phyloP scores from a whole-genome alignment of 2,329 filamentous ascomycete genomes.

The Exophiala viscosa region DNA sequence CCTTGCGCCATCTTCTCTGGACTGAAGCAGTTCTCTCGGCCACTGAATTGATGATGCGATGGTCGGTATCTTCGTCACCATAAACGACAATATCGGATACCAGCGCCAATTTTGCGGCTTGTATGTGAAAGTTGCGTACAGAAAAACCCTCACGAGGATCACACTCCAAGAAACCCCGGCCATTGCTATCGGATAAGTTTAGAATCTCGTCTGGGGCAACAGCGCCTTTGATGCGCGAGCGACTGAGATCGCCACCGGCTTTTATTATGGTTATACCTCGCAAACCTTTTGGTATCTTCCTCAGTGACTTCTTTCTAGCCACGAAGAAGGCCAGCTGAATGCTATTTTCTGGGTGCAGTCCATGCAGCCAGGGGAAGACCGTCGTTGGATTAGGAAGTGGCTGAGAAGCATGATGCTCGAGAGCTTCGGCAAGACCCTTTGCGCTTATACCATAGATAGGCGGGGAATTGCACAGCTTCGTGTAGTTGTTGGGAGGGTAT shows the following conservation, averaged over 20 bases:
- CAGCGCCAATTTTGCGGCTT: slow-evolving; percentile 79
- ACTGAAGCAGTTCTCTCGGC: slow-evolving; percentile 66
- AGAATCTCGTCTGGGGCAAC: slow-evolving; percentile 78
- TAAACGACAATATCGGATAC: slow-evolving; percentile 93
- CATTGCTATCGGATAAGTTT: slow-evolving; percentile 45
- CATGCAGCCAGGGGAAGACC: slow-evolving; percentile 96
- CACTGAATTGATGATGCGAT: slow-evolving; percentile 62
- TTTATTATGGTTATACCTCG: slow-evolving; percentile 84
- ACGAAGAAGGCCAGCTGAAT: slow-evolving; percentile 88
- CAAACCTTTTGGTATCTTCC: slow-evolving; percentile 70
- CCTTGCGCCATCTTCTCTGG: slow-evolving; percentile 69
- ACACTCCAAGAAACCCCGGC: slow-evolving; percentile 68
- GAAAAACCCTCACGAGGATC: slow-evolving; percentile 91
- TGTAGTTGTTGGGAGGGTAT: slow-evolving; percentile 66
- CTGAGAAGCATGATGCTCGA: slow-evolving; percentile 73
- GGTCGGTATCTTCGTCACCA: slow-evolving; percentile 63
- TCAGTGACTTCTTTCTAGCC: slow-evolving; percentile 66
- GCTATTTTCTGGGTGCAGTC: slow-evolving; percentile 81
- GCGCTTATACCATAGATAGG: slow-evolving; percentile 71
- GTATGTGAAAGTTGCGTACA: slow-evolving; percentile 95
- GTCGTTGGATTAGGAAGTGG: slow-evolving; percentile 78
- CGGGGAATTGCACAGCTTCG: slow-evolving; percentile 53
- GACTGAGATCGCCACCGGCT: slow-evolving; percentile 72
- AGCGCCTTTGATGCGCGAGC: slow-evolving; percentile 78
- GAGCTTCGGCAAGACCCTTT: slow-evolving; percentile 63